Base-by-base conservation (phyloP, 2,329 filamentous ascomycete species). In the Ophiocordyceps sinensis region DNA sequence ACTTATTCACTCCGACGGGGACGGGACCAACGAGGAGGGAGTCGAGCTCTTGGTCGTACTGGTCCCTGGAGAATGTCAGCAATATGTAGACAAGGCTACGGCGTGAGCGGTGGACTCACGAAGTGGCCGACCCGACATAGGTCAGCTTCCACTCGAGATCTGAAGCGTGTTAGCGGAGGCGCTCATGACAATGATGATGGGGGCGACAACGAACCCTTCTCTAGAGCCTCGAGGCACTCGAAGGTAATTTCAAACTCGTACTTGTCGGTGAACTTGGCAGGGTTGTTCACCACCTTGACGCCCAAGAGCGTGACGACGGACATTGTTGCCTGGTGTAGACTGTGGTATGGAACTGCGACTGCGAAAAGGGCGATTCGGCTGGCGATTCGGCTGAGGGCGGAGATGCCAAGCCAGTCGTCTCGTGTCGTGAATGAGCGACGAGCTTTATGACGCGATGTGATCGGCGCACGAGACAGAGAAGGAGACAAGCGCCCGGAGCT, bases 191-290 rank as follows among this genome's bases (percentile, higher is more conserved):
- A 30, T 36, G 28, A 36, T 35, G 6, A 28, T 30, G 17, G 13
- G 15, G 43, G 32, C 31, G 15, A 28, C 26, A 35, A 48, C 63
- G 28, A 63, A 88, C 87, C 88, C 66, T 95, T 95, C 60, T 94
- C 85, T 32, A 98, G 75, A 51, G 82, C 77, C 68, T 98, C 91
- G 21, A 96, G 77, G 57, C 91, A 96, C 65, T 98, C 91, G 48
- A 98, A 98, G 15, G 91, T 98, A 61, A 98, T 96, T 66, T 98
- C 89, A 53, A 98, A 94, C 63, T 91, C 80, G 63, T 98, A 98
- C 41, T 86, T 79, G 60, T 89, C 84, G 54, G 79, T 82, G 67
- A 98, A 96, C 53, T 83, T 79, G 56, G 91, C 88, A 56, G 91
- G 91, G 69, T 98, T 98, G 76, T 98, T 96, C 61, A 87, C 73